Evolutionary conservation across 257 asterid genomes (phyloP), one percentile per base, ranked within the genome.

Genomic region (Solanum ahanhuiri): DNA sequence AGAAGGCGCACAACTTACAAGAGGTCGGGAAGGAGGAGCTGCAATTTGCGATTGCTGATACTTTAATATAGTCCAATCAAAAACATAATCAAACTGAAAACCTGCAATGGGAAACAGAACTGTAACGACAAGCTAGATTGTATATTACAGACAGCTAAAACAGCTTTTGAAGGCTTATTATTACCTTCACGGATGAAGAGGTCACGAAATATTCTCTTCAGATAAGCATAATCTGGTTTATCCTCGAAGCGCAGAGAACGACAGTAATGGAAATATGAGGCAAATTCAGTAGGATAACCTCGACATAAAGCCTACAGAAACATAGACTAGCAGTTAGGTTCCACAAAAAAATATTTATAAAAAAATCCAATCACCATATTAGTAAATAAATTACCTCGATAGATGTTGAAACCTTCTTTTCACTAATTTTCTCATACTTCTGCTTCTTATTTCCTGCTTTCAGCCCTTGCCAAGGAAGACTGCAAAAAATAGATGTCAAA

Each of bases 391-490:
- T 88, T 91, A 96, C 99, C 98, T 96, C 99, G 82, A 95, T 95
- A 83, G 99, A 95, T 58, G 99, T 96, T 64, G 99, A 95, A 88
- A 95, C 98, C 90, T 96, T 95, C 87, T 91, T 96, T 91, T 96
- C 99, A 87, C 99, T 93, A 86, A 96, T 96, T 88, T 94, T 96
- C 90, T 96, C 99, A 87, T 96, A 96, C 87, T 96, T 96, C 88
- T 95, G 99, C 88, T 96, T 96, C 92, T 95, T 96, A 71, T 93
- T 96, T 89, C 98, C 99, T 39, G 99, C 99, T 96, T 93, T 96
- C 67, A 96, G 92, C 86, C 98, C 98, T 90, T 95, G 98, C 98
- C 98, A 95, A 54, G 98, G 98, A 81, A 95, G 98, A 90, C 99
- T 96, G 88, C 89, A 90, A 84, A 71, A 82, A 87, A 91, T 58